A percentile compares a stretch with the other conserved stretches of the same genome.
These are phyloP conservation scores for Colletotrichum sp. DNA, from an alignment of 2,329 filamentous ascomycete species.

Conservation along the genomic window DNA sequence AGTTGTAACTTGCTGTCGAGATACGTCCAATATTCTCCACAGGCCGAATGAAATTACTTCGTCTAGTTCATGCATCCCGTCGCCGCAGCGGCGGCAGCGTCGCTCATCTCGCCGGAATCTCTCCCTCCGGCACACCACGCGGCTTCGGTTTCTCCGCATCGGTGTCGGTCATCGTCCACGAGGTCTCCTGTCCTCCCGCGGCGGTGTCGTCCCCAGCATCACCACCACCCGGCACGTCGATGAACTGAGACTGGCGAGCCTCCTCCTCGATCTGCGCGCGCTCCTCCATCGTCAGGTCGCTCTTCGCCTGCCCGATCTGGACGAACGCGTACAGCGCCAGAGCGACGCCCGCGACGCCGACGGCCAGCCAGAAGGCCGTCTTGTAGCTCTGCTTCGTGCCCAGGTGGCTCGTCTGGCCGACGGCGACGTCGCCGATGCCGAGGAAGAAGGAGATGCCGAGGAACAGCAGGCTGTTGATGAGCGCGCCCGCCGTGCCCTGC, in stretches of 20 bases:
- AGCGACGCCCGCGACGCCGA: slow-evolving; percentile 57
- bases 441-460: slow-evolving; percentile 75
- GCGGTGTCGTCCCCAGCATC: not conserved
- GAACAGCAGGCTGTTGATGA: slow-evolving; percentile 75
- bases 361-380: slow-evolving; percentile 70
- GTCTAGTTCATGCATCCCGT: not conserved
- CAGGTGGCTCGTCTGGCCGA: slow-evolving; percentile 51
- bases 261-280: slow-evolving; percentile 20
- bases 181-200: not conserved
- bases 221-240: not conserved
- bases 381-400: slow-evolving; percentile 61
- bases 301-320: slow-evolving; percentile 25
- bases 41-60: not conserved
- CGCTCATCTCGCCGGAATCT: not conserved
- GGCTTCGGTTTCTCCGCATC: not conserved
- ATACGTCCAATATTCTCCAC: not conserved
- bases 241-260: not conserved
- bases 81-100: not conserved
- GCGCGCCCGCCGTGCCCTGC: slow-evolving; percentile 74
- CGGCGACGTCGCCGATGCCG: slow-evolving; percentile 70
- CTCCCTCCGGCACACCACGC: not conserved
- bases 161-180: not conserved
- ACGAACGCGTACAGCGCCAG: slow-evolving; percentile 62
- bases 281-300: slow-evolving; percentile 25
- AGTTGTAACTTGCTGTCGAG: not conserved